Evolutionary conservation across 768 basidiomycete species (phyloP).

Genomic region (Lenzites betulinus): DNA sequence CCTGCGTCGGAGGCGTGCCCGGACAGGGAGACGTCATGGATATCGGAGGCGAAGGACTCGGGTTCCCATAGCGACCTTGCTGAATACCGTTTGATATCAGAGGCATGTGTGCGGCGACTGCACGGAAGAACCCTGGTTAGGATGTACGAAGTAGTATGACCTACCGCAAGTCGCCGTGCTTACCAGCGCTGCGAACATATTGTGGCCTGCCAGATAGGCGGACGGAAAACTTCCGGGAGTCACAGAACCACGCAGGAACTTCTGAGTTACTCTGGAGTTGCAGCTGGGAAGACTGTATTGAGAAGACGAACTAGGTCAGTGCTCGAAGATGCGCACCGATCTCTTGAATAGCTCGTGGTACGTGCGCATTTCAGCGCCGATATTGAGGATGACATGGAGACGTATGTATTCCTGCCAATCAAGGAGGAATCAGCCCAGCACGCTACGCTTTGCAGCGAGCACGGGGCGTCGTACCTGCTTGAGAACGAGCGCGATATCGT

Average conservation of each 20-base stretch:
- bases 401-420: constrained; percentile 54
- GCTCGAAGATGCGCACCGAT: constrained; percentile 14
- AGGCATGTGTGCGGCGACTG: constrained; percentile 8
- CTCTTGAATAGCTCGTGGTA: constrained; percentile 49
- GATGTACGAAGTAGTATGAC: neutral
- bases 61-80: constrained; percentile 17
- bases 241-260: constrained; percentile 43
- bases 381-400: constrained; percentile 57
- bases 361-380: constrained; percentile 47
- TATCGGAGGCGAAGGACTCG: constrained; percentile 8
- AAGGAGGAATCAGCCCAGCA: constrained; percentile 38
- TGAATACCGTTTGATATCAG: constrained; percentile 9
- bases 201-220: constrained; percentile 44
- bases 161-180: neutral
- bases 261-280: constrained; percentile 23
- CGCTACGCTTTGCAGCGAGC: constrained; percentile 38
- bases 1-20: constrained; percentile 9
- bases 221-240: constrained; percentile 38
- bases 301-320: constrained; percentile 30
- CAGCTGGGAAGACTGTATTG: constrained; percentile 33
- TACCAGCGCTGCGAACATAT: constrained; percentile 19
- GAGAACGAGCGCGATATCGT: constrained; percentile 22
- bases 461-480: constrained; percentile 22
- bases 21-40: constrained; percentile 7
- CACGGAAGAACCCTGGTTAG: neutral